These are phyloP conservation scores for Aechmea fasciata DNA, from an alignment of 176 grass and related monocot species.

Conservation along the genomic window DNA sequence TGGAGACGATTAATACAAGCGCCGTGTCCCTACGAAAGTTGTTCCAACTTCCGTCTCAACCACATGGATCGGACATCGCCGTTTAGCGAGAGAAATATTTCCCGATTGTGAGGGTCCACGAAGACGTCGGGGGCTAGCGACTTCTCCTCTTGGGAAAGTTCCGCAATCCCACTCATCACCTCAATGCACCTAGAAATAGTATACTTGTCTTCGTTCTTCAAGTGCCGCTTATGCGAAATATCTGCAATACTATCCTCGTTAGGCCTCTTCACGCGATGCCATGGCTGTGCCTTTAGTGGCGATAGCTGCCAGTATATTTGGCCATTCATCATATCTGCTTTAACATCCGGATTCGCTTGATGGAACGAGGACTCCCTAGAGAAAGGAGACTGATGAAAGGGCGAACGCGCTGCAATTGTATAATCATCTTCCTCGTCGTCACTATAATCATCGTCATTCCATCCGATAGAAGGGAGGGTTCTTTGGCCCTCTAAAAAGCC, in stretches of 20 bases:
- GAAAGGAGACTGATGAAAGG: constrained; percentile 39
- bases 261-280: constrained; percentile 33
- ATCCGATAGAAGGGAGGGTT: constrained; percentile 22
- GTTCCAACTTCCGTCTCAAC: constrained; percentile 56
- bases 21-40: constrained; percentile 26
- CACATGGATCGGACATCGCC: constrained; percentile 51
- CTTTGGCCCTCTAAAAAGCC: constrained; percentile 38
- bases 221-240: constrained; percentile 20
- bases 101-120: constrained; percentile 40
- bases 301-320: constrained; percentile 46
- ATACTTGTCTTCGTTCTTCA: constrained; percentile 19
- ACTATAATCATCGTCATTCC: constrained; percentile 37
- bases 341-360: constrained; percentile 37
- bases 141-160: constrained; percentile 43
- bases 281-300: constrained; percentile 39
- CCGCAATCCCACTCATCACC: constrained; percentile 43
- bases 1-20: too few species aligned
- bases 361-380: constrained; percentile 61
- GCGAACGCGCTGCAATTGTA: constrained; percentile 17
- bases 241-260: constrained; percentile 36
- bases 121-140: constrained; percentile 44
- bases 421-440: constrained; percentile 49
- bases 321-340: constrained; percentile 44
- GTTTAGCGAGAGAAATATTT: constrained; percentile 51
- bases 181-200: constrained; percentile 44